Percentiles rank a stretch among this genome's conserved stretches.
These are phyloP conservation scores for Pichia sp. DNA, from an alignment of 1,139 yeast species.

Conservation along the genomic window DNA sequence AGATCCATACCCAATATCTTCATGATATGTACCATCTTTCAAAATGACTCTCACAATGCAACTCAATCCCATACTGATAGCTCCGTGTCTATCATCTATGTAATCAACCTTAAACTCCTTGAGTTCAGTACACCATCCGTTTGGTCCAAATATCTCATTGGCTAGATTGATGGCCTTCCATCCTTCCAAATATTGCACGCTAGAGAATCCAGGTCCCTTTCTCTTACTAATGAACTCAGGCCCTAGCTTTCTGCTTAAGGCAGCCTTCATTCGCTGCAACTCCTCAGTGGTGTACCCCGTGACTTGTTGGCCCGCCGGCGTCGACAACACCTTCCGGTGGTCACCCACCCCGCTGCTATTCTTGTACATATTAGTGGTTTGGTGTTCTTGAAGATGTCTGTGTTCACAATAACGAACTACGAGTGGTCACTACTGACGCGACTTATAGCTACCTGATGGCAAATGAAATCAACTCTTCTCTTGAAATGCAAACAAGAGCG, in stretches of 20 bases:
- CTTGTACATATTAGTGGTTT: no score
- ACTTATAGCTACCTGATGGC: no score
- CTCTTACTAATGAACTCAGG: constrained; percentile 85
- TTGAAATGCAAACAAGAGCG: no score
- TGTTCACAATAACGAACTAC: no score
- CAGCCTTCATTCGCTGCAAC: constrained; percentile 32
- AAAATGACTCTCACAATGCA: constrained; percentile 66
- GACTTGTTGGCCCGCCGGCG: constrained; percentile 7
- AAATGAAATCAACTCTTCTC: no score
- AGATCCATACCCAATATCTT: constrained; percentile 77
- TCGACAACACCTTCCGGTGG: constrained; percentile 8
- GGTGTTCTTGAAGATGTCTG: no score
- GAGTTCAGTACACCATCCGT: constrained; percentile 75
- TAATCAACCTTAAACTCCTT: constrained; percentile 62
- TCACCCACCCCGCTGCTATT: no score
- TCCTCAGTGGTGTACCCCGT: constrained; percentile 29
- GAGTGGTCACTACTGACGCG: no score
- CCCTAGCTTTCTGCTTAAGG: constrained; percentile 62
- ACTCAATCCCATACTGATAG: constrained; percentile 58
- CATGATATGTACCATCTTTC: constrained; percentile 70
- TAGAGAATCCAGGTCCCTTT: constrained; percentile 66
- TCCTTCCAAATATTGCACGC: constrained; percentile 70
- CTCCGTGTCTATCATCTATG: constrained; percentile 53
- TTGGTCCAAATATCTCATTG: constrained; percentile 72
- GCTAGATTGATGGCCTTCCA: constrained; percentile 77